Evolutionary conservation across 805 yeast species (phyloP), one percentile per base, ranked within the genome.

Genomic region (Priceomyces fermenticarens): DNA sequence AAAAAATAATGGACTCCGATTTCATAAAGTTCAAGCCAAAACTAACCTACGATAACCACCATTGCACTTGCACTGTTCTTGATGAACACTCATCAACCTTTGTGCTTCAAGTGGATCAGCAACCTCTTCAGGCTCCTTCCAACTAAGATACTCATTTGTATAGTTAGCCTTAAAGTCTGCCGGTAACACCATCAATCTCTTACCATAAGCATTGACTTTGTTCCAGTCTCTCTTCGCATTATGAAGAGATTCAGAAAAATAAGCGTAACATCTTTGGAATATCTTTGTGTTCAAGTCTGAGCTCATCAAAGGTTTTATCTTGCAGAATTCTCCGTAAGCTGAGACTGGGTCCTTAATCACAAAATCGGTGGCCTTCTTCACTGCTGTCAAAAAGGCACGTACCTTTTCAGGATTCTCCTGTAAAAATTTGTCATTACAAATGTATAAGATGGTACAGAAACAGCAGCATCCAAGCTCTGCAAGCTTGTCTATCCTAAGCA

Each of bases 401-500:
- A 75, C 70, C 54, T 73, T 71, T 32, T 65, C 75, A 13, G 76
- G 77, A 55, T 76, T 70, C 36, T 55, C 60, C 10, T 60, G 63
- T 51, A 77, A 62, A 55, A 75, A 77, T 32, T 65, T 57, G 49
- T 77, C 81, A 53, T 77, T 77, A 49, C 65, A 67, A 49, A 76
- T 77, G 69, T 74, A 75, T 51, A 76, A 63, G 44, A 76, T 72
- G 34, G 80, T 72, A 49, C 81, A 76, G 73, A 76, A 76, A 49
- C 81, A 76, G 54, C 81, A 76, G 55, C 81, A 76, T 11, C 81
- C 81, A 41, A 76, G 62, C 46, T 77, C 77, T 15, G 81, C 81
- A 49, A 76, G 61, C 49, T 67, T 63, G 53, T 77, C 81, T 50
- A 77, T 77, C 62, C 81, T 67, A 52, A 77, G 60, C 81, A 77